phyloP scores from a whole-genome alignment of 2,329 filamentous ascomycete genomes.

The Monascus ruber region DNA sequence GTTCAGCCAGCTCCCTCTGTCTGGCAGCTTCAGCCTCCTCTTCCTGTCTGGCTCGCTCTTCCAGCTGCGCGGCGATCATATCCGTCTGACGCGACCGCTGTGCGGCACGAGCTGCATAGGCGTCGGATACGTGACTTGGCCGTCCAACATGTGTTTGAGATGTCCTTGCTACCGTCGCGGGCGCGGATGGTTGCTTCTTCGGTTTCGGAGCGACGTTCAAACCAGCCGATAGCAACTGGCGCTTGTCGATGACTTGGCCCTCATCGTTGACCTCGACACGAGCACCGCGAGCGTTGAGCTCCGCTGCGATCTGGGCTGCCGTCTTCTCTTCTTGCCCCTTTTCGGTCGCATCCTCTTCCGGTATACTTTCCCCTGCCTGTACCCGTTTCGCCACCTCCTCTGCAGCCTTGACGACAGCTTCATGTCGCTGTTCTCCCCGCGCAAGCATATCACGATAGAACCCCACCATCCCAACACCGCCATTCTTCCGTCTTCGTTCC shows the following conservation, averaged over 20 bases:
- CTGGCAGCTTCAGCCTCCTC: slow-evolving; percentile 48
- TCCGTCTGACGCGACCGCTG: slow-evolving; percentile 47
- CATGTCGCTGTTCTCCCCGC: slow-evolving; percentile 46
- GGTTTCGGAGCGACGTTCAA: slow-evolving; percentile 49
- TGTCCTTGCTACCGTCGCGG: slow-evolving; percentile 6
- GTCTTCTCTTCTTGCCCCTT: slow-evolving; percentile 29
- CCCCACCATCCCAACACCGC: slow-evolving; percentile 43
- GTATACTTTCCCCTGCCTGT: slow-evolving; percentile 22
- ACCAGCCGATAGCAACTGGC: slow-evolving; percentile 50
- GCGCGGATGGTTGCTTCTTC: slow-evolving; percentile 23
- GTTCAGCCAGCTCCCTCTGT: slow-evolving; percentile 41
- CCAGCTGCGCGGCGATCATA: slow-evolving; percentile 50
- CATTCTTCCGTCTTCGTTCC: slow-evolving; percentile 36
- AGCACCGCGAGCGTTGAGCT: slow-evolving; percentile 41
- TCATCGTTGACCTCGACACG: slow-evolving; percentile 51
- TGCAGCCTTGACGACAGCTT: slow-evolving; percentile 45
- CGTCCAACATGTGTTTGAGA: slow-evolving; percentile 8
- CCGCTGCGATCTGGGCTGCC: slow-evolving; percentile 44
- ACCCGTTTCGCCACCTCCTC: slow-evolving; percentile 30
- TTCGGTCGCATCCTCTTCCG: slow-evolving; percentile 16
- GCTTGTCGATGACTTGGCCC: slow-evolving; percentile 53
- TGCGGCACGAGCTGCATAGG: slow-evolving; percentile 28
- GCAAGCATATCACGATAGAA: slow-evolving; percentile 52
- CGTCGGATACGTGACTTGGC: slow-evolving; percentile 14
- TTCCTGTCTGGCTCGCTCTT: slow-evolving; percentile 43